These are phyloP conservation scores for Oemleria cerasiformis DNA, from an alignment of 306 rosid species.

Conservation along the genomic window DNA sequence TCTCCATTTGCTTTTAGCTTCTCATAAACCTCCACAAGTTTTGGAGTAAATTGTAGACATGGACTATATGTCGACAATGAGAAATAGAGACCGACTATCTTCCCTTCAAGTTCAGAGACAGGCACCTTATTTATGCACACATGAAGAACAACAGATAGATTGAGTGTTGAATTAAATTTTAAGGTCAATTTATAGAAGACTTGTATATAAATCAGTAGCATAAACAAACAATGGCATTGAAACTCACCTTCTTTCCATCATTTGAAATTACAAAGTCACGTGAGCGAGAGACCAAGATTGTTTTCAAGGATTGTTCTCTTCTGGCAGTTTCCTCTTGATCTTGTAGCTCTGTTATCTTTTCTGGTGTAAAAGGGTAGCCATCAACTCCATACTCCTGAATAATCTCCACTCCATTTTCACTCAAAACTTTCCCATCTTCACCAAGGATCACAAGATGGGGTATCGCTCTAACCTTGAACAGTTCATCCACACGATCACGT, in stretches of 20 bases:
- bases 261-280: slow-evolving; percentile 60
- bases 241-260: slow-evolving; percentile 46
- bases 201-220: neutral
- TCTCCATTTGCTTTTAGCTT: slow-evolving; percentile 52
- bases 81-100: slow-evolving; percentile 61
- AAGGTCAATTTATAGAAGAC: neutral
- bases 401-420: slow-evolving; percentile 36
- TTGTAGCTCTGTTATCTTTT: slow-evolving; percentile 45
- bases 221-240: neutral
- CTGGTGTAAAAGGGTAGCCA: slow-evolving; percentile 53
- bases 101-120: slow-evolving; percentile 68
- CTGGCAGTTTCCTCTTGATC: slow-evolving; percentile 48
- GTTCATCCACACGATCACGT: slow-evolving; percentile 36
- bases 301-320: slow-evolving; percentile 51
- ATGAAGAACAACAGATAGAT: slow-evolving; percentile 22
- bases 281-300: slow-evolving; percentile 43
- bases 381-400: slow-evolving; percentile 50
- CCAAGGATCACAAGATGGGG: slow-evolving; percentile 57
- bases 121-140: slow-evolving; percentile 33
- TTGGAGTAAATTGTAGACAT: slow-evolving; percentile 37
- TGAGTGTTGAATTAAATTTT: neutral
- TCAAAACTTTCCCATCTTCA: slow-evolving; percentile 47
- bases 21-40: slow-evolving; percentile 49
- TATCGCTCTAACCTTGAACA: slow-evolving; percentile 53
- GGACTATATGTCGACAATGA: slow-evolving; percentile 20